These are phyloP conservation scores for Pseudonectria buxi DNA, from an alignment of 2,329 filamentous ascomycete species.

Conservation along the genomic window DNA sequence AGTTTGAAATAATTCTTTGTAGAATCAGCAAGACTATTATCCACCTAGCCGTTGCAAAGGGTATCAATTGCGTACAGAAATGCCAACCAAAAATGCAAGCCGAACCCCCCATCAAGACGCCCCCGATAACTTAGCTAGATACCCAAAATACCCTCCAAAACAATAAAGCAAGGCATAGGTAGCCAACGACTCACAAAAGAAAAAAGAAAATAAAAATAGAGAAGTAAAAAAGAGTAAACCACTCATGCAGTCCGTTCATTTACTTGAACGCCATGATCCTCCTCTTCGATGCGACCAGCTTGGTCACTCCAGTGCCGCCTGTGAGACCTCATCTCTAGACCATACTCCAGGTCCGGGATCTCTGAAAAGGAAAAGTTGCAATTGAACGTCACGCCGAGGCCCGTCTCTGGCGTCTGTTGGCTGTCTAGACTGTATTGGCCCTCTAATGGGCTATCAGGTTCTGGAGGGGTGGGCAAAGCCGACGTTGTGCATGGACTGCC, in stretches of 20 bases:
- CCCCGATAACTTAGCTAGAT: too few species aligned
- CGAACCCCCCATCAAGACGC: too few species aligned
- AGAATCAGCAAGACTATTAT: too few species aligned
- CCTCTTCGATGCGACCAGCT: conserved; percentile 31
- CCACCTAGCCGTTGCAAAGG: too few species aligned
- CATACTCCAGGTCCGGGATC: conserved; percentile 24
- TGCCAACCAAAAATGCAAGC: too few species aligned
- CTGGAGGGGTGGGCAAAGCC: conserved; percentile 31
- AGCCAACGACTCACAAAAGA: conserved; percentile 9
- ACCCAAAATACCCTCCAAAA: too few species aligned
- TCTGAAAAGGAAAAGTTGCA: conserved; percentile 26
- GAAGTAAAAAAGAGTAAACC: too few species aligned
- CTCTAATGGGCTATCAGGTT: conserved; percentile 28
- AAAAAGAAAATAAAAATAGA: too few species aligned
- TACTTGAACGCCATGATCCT: conserved; percentile 22
- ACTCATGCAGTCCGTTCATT: conserved; percentile 16
- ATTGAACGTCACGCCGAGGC: conserved; percentile 19
- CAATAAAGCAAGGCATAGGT: too few species aligned
- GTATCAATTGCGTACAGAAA: too few species aligned
- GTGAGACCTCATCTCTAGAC: conserved; percentile 30
- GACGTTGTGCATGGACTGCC: conserved; percentile 31
- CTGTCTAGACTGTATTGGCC: conserved; percentile 18
- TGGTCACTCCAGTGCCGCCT: conserved; percentile 28
- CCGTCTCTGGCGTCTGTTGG: conserved; percentile 9
- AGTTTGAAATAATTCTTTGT: too few species aligned